These are phyloP conservation scores for Flaveria trinervia DNA, from an alignment of 129 eudicot genomes.

Conservation along the genomic window DNA sequence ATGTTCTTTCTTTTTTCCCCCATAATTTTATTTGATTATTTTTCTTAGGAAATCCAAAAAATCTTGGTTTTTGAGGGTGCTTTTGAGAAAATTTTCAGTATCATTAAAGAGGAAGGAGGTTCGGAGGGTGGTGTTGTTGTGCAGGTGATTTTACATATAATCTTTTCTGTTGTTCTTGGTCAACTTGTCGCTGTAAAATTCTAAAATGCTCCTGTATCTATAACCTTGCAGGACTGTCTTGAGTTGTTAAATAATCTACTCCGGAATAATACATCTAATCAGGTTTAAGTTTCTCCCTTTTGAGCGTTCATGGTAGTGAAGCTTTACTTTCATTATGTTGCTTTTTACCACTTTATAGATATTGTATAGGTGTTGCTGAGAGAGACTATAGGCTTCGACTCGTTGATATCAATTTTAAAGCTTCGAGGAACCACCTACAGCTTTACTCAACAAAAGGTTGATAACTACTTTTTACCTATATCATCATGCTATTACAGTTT, in stretches of 20 bases:
- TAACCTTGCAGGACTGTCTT: constrained; percentile 77
- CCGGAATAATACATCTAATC: constrained; percentile 77
- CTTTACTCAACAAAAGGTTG: constrained; percentile 95
- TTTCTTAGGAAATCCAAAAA: constrained; percentile 91
- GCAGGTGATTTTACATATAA: constrained; percentile 54
- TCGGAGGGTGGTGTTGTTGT: constrained; percentile 99
- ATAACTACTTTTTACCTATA: constrained; percentile 10
- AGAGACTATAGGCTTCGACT: constrained; percentile 90
- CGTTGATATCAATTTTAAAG: constrained; percentile 77
- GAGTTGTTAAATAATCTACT: constrained; percentile 86
- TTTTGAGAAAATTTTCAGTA: constrained; percentile 92
- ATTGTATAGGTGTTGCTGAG: constrained; percentile 71
- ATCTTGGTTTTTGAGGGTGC: constrained; percentile 98
- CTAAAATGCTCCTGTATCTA: constrained; percentile 5
- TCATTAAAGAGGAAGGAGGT: constrained; percentile 94
- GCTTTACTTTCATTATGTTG: constrained; percentile 15
- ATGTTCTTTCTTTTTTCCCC: constrained; percentile 15
- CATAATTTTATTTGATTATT: constrained; percentile 7
- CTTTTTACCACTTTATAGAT: constrained; percentile 31
- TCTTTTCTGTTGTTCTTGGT: constrained; percentile 10
- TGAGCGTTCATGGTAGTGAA: background rate
- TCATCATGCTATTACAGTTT: constrained; percentile 20
- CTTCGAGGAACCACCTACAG: constrained; percentile 85
- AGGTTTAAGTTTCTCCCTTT: constrained; percentile 49
- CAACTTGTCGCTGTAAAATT: constrained; percentile 7